Conservation (phyloP, 352 stramenopile species). For the Pilasporangium apinafurcum region DNA sequence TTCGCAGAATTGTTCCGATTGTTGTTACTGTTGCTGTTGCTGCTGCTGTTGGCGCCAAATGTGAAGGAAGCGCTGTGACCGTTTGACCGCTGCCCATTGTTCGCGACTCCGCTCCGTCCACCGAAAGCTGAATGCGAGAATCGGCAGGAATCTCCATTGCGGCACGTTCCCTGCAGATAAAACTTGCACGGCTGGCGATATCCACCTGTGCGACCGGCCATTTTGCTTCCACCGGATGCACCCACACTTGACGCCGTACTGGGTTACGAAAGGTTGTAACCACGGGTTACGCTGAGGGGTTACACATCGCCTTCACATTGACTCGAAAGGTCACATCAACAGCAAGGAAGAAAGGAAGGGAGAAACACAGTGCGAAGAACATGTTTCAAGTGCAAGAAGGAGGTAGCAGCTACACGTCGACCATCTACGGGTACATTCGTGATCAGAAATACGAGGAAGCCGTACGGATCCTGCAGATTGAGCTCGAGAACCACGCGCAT, state of each 20-base stretch:
- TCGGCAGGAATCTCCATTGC: conserved; percentile 61
- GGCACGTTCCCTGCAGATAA: conserved; percentile 61
- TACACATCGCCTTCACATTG: not conserved
- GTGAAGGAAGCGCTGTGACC: conserved; percentile 10
- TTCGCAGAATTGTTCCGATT: conserved; percentile 1
- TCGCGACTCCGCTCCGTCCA: conserved; percentile 3
- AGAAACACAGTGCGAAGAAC: not conserved
- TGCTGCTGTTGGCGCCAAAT: conserved; percentile 7
- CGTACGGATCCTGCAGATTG: conserved; percentile 88
- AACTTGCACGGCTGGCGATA: conserved; percentile 49
- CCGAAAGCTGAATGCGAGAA: conserved; percentile 45
- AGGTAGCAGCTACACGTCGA: conserved; percentile 87
- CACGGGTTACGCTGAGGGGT: not conserved
- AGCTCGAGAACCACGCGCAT: conserved; percentile 91
- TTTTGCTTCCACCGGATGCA: too few species aligned
- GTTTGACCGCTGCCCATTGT: conserved; percentile 10
- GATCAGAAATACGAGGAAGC: conserved; percentile 93
- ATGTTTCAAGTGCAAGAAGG: conserved; percentile 70
- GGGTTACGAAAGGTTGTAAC: not conserved
- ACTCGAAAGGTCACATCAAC: not conserved
- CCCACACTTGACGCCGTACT: too few species aligned
- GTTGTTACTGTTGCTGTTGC: conserved; percentile 6
- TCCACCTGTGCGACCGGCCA: conserved; percentile 1
- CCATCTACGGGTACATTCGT: conserved; percentile 93
- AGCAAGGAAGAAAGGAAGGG: too few species aligned